Conservation (phyloP, 768 basidiomycete species). For the Candolleomyces efflorescens region DNA sequence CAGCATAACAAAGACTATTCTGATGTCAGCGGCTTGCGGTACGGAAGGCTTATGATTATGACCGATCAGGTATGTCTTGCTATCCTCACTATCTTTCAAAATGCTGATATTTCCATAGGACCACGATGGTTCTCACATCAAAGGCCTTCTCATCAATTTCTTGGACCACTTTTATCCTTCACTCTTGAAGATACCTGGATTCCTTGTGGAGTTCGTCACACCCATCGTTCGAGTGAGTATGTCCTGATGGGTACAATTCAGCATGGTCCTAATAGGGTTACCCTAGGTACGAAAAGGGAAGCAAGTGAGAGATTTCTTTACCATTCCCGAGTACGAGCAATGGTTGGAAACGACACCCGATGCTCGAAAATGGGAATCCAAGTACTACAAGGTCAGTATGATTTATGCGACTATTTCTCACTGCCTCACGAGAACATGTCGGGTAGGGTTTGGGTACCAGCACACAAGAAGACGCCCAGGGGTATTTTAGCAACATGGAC, state of each 20-base stretch:
- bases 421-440: not conserved
- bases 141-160: constrained; percentile 98
- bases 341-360: constrained; percentile 82
- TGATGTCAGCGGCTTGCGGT: constrained; percentile 65
- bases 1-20: constrained; percentile 91
- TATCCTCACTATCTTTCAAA: not conserved
- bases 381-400: constrained; percentile 87
- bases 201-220: constrained; percentile 97
- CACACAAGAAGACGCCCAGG: constrained; percentile 81
- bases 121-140: constrained; percentile 99
- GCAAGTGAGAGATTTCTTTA: constrained; percentile 85
- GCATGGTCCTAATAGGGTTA: not conserved
- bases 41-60: constrained; percentile 98
- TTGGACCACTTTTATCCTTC: constrained; percentile 97
- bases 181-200: constrained; percentile 82
- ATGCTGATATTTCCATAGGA: constrained; percentile 50
- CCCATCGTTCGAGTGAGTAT: constrained; percentile 87
- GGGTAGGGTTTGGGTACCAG: constrained; percentile 93
- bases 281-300: constrained; percentile 72
- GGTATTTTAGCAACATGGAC: constrained; percentile 88
- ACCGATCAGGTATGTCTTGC: constrained; percentile 81
- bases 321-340: constrained; percentile 92
- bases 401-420: constrained; percentile 13
- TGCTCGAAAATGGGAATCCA: constrained; percentile 80
- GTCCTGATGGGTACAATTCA: not conserved